Percentiles rank a stretch among this genome's conserved stretches.
Conservation (phyloP, 2,329 filamentous ascomycete genomes). For the Geosmithia putterillii region DNA sequence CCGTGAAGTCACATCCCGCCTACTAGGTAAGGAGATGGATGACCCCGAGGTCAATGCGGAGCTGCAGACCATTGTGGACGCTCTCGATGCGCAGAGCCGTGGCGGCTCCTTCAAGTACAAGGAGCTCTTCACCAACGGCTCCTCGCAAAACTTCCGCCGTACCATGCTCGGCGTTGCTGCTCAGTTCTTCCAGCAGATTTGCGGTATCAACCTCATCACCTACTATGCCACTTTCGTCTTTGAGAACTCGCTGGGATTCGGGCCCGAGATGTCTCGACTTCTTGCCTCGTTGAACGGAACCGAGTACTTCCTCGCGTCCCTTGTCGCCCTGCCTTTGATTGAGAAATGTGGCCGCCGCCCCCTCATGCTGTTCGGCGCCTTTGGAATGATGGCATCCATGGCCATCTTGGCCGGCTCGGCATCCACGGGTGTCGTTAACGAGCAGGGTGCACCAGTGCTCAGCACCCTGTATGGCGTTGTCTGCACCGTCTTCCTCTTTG, state of each 20-base stretch:
- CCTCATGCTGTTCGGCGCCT: slow-evolving; percentile 51
- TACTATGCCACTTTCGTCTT: slow-evolving; percentile 19
- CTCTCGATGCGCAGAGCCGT: slow-evolving; percentile 13
- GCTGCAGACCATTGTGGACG: slow-evolving; percentile 30
- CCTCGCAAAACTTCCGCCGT: slow-evolving; percentile 27
- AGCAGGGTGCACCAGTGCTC: slow-evolving; percentile 12
- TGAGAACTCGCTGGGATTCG: slow-evolving; percentile 30
- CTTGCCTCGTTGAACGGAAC: slow-evolving; percentile 39
- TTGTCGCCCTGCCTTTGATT: slow-evolving; percentile 25
- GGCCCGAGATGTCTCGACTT: slow-evolving; percentile 34
- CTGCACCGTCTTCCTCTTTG: slow-evolving; percentile 40
- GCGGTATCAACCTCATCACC: slow-evolving; percentile 20
- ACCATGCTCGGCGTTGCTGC: slow-evolving; percentile 19
- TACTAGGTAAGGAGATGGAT: slow-evolving; percentile 11
- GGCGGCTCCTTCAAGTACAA: slow-evolving; percentile 14
- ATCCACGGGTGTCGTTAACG: slow-evolving; percentile 15
- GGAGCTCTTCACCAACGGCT: slow-evolving; percentile 26
- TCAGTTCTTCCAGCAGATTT: slow-evolving; percentile 15
- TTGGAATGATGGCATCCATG: slow-evolving; percentile 55
- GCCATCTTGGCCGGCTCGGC: slow-evolving; percentile 30
- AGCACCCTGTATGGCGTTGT: slow-evolving; percentile 13
- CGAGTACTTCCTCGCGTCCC: slow-evolving; percentile 25
- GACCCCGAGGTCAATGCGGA: slow-evolving; percentile 12
- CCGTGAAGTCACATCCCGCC: slow-evolving; percentile 10
- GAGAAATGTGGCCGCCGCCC: slow-evolving; percentile 44